Percentiles rank a stretch among this genome's conserved stretches.
phyloP scores from a whole-genome alignment of 495 filamentous ascomycete genomes.

The Penicillium steckii region DNA sequence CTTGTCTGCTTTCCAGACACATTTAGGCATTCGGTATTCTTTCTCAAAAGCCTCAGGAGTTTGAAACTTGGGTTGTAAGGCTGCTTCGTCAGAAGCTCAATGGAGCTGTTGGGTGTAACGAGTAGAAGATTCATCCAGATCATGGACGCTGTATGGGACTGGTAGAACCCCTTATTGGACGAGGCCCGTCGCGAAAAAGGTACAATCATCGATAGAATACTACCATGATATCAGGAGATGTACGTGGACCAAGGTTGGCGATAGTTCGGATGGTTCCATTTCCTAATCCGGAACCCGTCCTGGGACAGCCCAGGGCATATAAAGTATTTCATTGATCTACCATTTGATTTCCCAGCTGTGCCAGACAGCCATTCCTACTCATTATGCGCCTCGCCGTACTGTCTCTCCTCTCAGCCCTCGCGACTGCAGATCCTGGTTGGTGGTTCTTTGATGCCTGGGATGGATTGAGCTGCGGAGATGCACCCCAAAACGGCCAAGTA shows the following conservation, averaged over 20 bases:
- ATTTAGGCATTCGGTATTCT: too few relatives aligned
- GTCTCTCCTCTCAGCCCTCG: not conserved
- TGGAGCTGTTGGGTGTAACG: too few relatives aligned
- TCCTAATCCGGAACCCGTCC: not conserved
- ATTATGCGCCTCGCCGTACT: not conserved
- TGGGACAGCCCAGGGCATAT: not conserved
- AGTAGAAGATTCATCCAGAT: too few relatives aligned
- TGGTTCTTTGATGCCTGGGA: constrained; percentile 12
- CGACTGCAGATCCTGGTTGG: constrained; percentile 1
- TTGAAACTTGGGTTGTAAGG: too few relatives aligned
- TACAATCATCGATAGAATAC: too few relatives aligned
- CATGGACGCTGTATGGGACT: too few relatives aligned
- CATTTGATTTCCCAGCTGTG: not conserved
- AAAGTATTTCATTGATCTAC: not conserved
- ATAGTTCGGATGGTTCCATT: not conserved
- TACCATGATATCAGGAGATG: constrained; percentile 2
- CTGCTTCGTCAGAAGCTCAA: too few relatives aligned
- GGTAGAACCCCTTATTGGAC: too few relatives aligned
- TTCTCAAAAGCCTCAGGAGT: too few relatives aligned
- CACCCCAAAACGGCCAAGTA: constrained; percentile 5
- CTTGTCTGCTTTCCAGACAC: too few relatives aligned
- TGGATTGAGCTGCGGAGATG: constrained; percentile 7
- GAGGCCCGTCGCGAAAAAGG: too few relatives aligned
- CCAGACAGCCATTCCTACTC: not conserved
- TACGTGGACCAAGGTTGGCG: not conserved